Evolutionary conservation across 306 rosid species (phyloP).

Genomic region (Sicyos baderoa): DNA sequence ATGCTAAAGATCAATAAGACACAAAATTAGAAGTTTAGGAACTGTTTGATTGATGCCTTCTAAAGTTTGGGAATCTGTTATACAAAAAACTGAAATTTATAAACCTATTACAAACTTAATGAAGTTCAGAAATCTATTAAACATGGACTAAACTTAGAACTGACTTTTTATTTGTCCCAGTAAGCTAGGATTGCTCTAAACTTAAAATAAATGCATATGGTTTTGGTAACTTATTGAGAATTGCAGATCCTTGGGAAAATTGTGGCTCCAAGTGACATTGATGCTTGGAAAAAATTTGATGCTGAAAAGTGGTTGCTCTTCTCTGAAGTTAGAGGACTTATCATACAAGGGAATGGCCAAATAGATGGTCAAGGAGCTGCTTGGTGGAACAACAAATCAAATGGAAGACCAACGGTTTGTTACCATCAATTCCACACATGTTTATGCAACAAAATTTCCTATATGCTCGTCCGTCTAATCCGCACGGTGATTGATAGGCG

Average conservation of each 20-base stretch:
- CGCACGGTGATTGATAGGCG: not conserved
- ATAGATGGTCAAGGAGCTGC: conserved; percentile 20
- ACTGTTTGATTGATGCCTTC: too few species aligned
- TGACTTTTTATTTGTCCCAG: not conserved
- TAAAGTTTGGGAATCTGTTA: not conserved
- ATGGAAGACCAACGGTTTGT: conserved; percentile 10
- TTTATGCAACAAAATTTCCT: not conserved
- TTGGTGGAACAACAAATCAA: conserved; percentile 10
- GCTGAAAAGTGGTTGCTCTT: conserved; percentile 10
- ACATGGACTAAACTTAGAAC: not conserved
- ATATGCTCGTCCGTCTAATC: not conserved
- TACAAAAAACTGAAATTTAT: not conserved
- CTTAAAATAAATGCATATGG: not conserved
- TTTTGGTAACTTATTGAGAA: not conserved
- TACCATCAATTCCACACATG: not conserved
- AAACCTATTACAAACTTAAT: not conserved
- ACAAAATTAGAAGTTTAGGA: too few species aligned
- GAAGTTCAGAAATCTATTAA: too few species aligned
- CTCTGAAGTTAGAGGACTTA: conserved; percentile 1
- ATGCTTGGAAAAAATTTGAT: conserved; percentile 10
- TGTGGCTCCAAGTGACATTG: conserved; percentile 17
- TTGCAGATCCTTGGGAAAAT: conserved; percentile 16
- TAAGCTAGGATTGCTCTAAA: not conserved
- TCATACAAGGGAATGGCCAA: conserved; percentile 7
- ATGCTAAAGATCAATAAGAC: too few species aligned